Conservation (phyloP, 1,284 basidiomycete species). For the Heterobasidion irregulare region DNA sequence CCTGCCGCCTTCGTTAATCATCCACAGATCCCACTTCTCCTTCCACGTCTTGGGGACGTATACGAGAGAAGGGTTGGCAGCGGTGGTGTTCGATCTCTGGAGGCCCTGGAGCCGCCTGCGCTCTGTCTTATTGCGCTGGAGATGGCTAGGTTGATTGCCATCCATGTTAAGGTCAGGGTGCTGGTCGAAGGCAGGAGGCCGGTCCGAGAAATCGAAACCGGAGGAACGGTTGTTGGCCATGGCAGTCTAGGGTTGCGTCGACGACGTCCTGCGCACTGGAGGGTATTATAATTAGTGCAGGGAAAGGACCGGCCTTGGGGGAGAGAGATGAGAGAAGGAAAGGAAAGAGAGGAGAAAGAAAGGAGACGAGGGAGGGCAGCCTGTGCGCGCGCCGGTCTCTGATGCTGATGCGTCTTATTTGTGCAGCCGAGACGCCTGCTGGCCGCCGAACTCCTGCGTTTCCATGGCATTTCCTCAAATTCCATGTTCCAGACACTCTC, state of each 20-base stretch:
- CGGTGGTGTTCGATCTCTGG: slow-evolving; percentile 44
- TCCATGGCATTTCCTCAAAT: not conserved
- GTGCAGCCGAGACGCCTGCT: not conserved
- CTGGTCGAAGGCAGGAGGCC: slow-evolving; percentile 40
- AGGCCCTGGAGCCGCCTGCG: slow-evolving; percentile 70
- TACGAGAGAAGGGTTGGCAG: slow-evolving; percentile 17
- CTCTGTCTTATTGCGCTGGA: slow-evolving; percentile 77
- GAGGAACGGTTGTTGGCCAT: slow-evolving; percentile 2
- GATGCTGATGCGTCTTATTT: slow-evolving; percentile 1
- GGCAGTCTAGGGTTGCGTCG: not conserved
- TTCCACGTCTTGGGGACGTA: slow-evolving; percentile 26
- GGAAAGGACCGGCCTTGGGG: slow-evolving; percentile 5
- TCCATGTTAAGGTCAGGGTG: slow-evolving; percentile 40
- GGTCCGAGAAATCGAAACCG: slow-evolving; percentile 67
- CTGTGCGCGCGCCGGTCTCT: not conserved
- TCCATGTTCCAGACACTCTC: not conserved
- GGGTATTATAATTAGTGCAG: not conserved
- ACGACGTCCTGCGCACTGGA: slow-evolving; percentile 4
- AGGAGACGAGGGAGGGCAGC: not conserved
- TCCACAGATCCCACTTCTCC: slow-evolving; percentile 63
- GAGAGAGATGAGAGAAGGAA: slow-evolving; percentile 1
- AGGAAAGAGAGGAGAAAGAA: slow-evolving; percentile 1
- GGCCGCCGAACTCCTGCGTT: not conserved
- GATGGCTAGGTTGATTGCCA: slow-evolving; percentile 28
- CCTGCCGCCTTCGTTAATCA: slow-evolving; percentile 84